These are phyloP conservation scores for Elongisporangium anandrum DNA, from an alignment of 352 stramenopile genomes.

Conservation along the genomic window DNA sequence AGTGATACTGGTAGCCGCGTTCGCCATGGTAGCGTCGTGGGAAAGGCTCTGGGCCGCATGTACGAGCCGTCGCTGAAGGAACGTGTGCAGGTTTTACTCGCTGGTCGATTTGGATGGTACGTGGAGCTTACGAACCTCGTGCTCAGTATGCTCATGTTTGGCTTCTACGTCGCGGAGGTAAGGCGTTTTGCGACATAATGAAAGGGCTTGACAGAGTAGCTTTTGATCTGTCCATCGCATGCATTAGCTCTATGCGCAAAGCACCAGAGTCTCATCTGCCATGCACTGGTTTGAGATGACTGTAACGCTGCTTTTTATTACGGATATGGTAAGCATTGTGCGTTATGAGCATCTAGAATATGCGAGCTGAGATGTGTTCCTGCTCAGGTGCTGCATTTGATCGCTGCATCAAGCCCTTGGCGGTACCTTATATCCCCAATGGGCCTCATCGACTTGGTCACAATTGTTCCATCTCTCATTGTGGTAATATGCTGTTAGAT, in stretches of 20 bases:
- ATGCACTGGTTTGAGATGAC: slow-evolving; percentile 30
- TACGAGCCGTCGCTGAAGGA: slow-evolving; percentile 53
- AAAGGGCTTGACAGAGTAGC: background rate
- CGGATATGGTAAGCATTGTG: slow-evolving; percentile 38
- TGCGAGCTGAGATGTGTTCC: background rate
- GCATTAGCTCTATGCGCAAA: background rate
- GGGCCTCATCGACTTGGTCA: slow-evolving; percentile 66
- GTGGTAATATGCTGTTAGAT: slow-evolving; percentile 32
- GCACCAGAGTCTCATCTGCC: background rate
- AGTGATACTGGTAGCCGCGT: slow-evolving; percentile 20
- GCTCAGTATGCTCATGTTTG: slow-evolving; percentile 58
- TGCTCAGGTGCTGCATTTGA: slow-evolving; percentile 38
- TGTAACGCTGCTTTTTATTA: slow-evolving; percentile 53
- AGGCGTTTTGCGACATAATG: background rate
- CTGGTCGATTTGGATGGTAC: slow-evolving; percentile 32
- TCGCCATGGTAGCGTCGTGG: slow-evolving; percentile 10
- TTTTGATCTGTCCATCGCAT: background rate
- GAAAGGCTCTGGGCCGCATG: slow-evolving; percentile 23
- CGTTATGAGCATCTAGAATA: background rate
- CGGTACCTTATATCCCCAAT: slow-evolving; percentile 46
- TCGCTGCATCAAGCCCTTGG: slow-evolving; percentile 29
- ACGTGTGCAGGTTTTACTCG: slow-evolving; percentile 21
- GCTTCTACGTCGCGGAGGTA: slow-evolving; percentile 56
- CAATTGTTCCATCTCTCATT: slow-evolving; percentile 58
- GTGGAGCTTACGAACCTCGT: slow-evolving; percentile 54